Conservation (phyloP, 2,329 filamentous ascomycete genomes). For the Massarina eburnea region DNA sequence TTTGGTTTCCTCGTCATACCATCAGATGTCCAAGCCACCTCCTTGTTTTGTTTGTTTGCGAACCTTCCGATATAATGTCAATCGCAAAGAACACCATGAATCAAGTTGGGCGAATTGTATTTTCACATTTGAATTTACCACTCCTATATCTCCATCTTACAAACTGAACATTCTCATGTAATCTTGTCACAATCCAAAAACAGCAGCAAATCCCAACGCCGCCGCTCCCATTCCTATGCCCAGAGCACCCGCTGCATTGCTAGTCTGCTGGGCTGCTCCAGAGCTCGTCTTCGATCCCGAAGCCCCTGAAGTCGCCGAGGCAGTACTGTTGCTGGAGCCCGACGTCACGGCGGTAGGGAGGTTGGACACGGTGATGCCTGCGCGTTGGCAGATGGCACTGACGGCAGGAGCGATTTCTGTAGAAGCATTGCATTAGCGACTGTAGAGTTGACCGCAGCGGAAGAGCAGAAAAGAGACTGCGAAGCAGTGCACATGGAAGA, state of each 20-base stretch:
- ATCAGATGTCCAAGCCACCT: background rate
- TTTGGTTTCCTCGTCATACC: background rate
- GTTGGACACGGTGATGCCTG: conserved; percentile 27
- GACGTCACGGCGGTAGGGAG: conserved; percentile 20
- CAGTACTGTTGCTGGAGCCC: conserved; percentile 6
- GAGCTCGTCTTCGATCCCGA: conserved; percentile 4
- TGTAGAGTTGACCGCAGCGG: background rate
- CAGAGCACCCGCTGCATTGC: conserved; percentile 22
- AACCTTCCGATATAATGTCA: too few relatives aligned
- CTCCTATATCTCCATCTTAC: background rate
- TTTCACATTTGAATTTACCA: too few relatives aligned
- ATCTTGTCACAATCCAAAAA: conserved; percentile 28
- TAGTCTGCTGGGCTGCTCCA: conserved; percentile 15
- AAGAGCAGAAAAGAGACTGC: background rate
- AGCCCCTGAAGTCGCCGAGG: conserved; percentile 3
- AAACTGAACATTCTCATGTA: too few relatives aligned
- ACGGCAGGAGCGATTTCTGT: conserved; percentile 27
- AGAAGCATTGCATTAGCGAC: background rate
- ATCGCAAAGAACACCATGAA: too few relatives aligned
- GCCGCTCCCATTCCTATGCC: conserved; percentile 25
- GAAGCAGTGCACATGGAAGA: background rate
- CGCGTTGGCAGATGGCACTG: conserved; percentile 28
- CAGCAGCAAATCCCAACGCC: conserved; percentile 23
- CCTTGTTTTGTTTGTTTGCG: background rate
- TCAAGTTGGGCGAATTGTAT: too few relatives aligned